Percentiles rank a stretch among this genome's conserved stretches.
phyloP scores from a whole-genome alignment of 202 grass and related monocot species.

The Zizania palustris region DNA sequence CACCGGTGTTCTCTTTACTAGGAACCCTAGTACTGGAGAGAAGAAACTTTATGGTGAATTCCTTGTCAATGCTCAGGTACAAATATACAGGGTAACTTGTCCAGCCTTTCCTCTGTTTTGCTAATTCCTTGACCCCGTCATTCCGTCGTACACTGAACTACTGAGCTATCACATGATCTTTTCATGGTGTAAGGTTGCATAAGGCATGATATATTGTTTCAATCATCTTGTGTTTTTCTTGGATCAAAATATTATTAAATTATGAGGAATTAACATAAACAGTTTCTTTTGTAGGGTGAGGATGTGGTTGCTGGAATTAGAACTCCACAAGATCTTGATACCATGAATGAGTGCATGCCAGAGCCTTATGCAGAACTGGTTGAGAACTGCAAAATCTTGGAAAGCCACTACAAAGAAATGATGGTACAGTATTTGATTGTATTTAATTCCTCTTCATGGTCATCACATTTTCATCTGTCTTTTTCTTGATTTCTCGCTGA shows the following conservation, averaged over 20 bases:
- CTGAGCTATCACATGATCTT: background rate
- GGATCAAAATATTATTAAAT: background rate
- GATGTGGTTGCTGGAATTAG: constrained; percentile 83
- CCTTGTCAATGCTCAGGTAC: constrained; percentile 62
- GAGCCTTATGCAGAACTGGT: constrained; percentile 67
- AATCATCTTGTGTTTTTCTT: background rate
- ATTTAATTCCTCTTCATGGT: background rate
- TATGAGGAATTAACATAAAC: background rate
- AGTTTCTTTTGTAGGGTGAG: constrained; percentile 46
- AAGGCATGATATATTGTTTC: background rate
- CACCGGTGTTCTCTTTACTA: constrained; percentile 61
- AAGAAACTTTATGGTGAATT: constrained; percentile 62
- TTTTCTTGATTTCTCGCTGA: background rate
- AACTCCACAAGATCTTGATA: constrained; percentile 60
- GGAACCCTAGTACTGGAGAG: constrained; percentile 59
- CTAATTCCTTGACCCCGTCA: background rate
- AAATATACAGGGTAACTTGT: constrained; percentile 4
- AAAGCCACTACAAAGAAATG: constrained; percentile 83
- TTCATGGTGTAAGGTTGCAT: background rate
- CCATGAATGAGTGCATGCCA: constrained; percentile 68
- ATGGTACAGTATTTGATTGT: constrained; percentile 50
- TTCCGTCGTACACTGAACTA: background rate
- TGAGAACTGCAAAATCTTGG: constrained; percentile 65
- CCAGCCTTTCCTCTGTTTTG: background rate
- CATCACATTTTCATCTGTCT: background rate